Base-by-base conservation (phyloP, 371 early-diverging fungal species). In the Mortierella sp. region DNA sequence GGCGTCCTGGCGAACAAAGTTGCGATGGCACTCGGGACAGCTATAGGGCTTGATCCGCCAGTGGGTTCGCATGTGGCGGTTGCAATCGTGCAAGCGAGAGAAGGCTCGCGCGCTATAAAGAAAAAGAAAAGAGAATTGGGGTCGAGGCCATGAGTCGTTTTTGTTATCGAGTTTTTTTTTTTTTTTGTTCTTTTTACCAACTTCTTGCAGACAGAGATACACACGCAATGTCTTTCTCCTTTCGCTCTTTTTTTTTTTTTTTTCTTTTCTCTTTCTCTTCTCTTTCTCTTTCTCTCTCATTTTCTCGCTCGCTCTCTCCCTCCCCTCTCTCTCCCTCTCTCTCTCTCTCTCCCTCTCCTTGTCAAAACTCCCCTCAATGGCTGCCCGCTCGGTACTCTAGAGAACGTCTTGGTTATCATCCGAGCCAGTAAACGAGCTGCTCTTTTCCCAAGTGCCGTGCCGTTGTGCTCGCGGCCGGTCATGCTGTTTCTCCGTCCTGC, bases 1-100 rank as follows among this genome's bases (percentile, higher is more conserved):
- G 29, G 94, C 94, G 67, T 95, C 95, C 67, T 87, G 89, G 26
- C 95, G 82, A 5, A 93, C 90, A 85, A 95, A 95, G 7, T 86
- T 74, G 70, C 92, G 92, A 30, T 83, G 73, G 71, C 95, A 95
- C 30, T 84, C 75, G 7, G 81, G 72, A 52, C 92, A 91, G 37
- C 80, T 79, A 74, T 84, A 88, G 16, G 90, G 88, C 71, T 89
- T 90, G 57, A 87, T 75, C 45, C 90, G 88, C 81, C 80, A 83
- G 60, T 91, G 91, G 14, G 90, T 83, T 47, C 90, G 88, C 23
- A 81, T 69, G 75, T 96, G 95, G 18, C 96, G 82, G 72, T 94
- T 95, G 46, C 95, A 86, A 80, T 96, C 92, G 65, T 93, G 91
- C 64, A 89, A 86, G 7, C 93, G 86, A 3, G 90, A 87, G 84